Conservation (phyloP, 306 rosid species). For the Medicago lupulina region DNA sequence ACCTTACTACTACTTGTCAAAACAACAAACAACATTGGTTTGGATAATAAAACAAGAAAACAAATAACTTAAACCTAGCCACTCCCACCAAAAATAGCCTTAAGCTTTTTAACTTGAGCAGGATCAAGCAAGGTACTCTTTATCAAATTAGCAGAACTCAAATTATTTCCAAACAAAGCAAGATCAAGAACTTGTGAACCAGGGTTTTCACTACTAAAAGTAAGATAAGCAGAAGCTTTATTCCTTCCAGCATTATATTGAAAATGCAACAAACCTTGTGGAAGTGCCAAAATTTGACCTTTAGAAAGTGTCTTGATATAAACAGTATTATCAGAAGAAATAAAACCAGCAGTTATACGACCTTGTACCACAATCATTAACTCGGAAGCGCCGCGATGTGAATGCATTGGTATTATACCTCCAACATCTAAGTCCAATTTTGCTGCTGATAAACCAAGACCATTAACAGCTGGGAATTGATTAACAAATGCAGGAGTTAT, state of each 20-base stretch:
- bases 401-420: slow-evolving; percentile 63
- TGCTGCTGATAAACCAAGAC: slow-evolving; percentile 61
- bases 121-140: slow-evolving; percentile 63
- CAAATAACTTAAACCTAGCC: background rate
- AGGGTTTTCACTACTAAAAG: slow-evolving; percentile 60
- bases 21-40: background rate
- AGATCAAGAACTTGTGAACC: slow-evolving; percentile 62
- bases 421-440: slow-evolving; percentile 52
- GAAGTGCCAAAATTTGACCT: slow-evolving; percentile 63
- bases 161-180: slow-evolving; percentile 62
- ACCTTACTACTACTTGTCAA: too few species aligned
- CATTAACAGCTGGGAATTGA: slow-evolving; percentile 63
- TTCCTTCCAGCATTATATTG: slow-evolving; percentile 56
- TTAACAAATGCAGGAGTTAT: slow-evolving; percentile 57
- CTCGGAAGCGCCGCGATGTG: slow-evolving; percentile 67
- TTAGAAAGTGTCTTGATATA: slow-evolving; percentile 49
- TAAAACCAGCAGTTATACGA: slow-evolving; percentile 58
- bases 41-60: background rate
- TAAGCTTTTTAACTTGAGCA: slow-evolving; percentile 68
- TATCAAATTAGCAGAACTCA: slow-evolving; percentile 49
- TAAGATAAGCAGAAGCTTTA: slow-evolving; percentile 49
- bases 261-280: slow-evolving; percentile 73
- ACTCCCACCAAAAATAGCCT: slow-evolving; percentile 67
- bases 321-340: slow-evolving; percentile 58
- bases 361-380: slow-evolving; percentile 52